Conservation (phyloP, 2,329 filamentous ascomycete genomes). For the Endothia cerciana region DNA sequence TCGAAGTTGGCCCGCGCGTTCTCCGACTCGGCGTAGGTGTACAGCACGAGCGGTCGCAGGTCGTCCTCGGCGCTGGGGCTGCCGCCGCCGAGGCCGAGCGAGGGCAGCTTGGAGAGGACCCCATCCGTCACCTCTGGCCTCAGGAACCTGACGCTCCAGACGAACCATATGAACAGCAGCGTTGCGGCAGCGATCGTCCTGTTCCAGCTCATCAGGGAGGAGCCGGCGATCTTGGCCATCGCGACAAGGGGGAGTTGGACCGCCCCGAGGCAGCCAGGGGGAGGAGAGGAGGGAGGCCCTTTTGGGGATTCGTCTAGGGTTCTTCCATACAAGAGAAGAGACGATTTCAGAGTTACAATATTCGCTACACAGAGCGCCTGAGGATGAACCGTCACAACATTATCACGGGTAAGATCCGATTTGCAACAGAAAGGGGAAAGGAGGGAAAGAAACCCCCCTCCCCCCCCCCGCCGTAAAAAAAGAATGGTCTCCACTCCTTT, state of each 20-base stretch:
- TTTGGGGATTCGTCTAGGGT: not conserved
- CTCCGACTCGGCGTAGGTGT: conserved; percentile 40
- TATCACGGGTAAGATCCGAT: not conserved
- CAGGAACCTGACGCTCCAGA: conserved; percentile 20
- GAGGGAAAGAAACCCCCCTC: not conserved
- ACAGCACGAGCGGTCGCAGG: conserved; percentile 36
- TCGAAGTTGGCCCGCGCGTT: conserved; percentile 37
- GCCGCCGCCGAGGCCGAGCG: not conserved
- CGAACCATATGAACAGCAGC: conserved; percentile 25
- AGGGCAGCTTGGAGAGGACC: conserved; percentile 20
- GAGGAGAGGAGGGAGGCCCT: not conserved
- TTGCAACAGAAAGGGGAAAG: not conserved
- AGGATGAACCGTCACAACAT: not conserved
- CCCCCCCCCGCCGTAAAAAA: too few relatives aligned
- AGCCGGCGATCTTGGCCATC: conserved; percentile 19
- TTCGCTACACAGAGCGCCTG: not conserved
- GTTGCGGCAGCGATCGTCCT: conserved; percentile 16
- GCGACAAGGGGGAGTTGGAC: not conserved
- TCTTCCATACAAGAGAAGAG: not conserved
- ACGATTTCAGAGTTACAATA: not conserved
- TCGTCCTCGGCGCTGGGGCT: not conserved
- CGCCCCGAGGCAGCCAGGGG: not conserved
- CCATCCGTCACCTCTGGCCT: conserved; percentile 4
- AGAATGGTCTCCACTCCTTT: not conserved
- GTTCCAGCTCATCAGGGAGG: conserved; percentile 24